Percentiles rank a stretch among this genome's conserved stretches.
phyloP scores from a whole-genome alignment of 2,329 filamentous ascomycete genomes.

The Colletotrichum costaricense region DNA sequence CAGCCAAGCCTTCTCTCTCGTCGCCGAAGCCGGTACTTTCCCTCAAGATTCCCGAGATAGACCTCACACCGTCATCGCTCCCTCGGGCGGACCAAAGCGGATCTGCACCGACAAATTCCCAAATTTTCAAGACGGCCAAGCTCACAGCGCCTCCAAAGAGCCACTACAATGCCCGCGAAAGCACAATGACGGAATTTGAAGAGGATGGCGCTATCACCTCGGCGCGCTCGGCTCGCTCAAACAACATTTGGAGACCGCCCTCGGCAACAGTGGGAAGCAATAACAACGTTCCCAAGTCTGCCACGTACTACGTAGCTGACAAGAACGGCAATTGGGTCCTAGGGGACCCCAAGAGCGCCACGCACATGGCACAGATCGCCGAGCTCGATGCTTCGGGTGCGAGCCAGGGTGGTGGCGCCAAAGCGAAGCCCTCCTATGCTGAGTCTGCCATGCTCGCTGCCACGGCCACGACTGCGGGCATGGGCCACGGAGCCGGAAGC shows the following conservation, averaged over 20 bases:
- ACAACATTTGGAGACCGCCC: constrained; percentile 63
- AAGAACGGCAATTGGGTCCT: constrained; percentile 66
- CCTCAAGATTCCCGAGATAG: constrained; percentile 47
- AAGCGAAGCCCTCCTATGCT: constrained; percentile 30
- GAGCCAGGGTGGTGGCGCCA: constrained; percentile 31
- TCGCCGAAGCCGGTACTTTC: constrained; percentile 55
- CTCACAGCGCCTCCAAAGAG: constrained; percentile 33
- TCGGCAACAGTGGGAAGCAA: constrained; percentile 41
- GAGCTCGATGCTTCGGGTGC: constrained; percentile 40
- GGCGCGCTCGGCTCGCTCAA: constrained; percentile 43
- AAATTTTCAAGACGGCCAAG: constrained; percentile 31
- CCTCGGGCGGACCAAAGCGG: constrained; percentile 13
- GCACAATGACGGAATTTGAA: constrained; percentile 64
- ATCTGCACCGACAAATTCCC: constrained; percentile 34
- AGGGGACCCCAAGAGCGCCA: constrained; percentile 48
- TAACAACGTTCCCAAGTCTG: constrained; percentile 53
- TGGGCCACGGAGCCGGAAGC: constrained; percentile 34
- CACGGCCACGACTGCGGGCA: constrained; percentile 36
- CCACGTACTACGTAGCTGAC: constrained; percentile 62
- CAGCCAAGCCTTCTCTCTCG: constrained; percentile 46
- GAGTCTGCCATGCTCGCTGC: constrained; percentile 33
- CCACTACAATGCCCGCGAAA: constrained; percentile 47
- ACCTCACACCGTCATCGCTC: constrained; percentile 17
- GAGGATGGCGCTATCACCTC: constrained; percentile 56
- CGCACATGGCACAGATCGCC: constrained; percentile 39